Base-by-base conservation (phyloP, 305 asterid genomes). In the Fraxinus nigra region DNA sequence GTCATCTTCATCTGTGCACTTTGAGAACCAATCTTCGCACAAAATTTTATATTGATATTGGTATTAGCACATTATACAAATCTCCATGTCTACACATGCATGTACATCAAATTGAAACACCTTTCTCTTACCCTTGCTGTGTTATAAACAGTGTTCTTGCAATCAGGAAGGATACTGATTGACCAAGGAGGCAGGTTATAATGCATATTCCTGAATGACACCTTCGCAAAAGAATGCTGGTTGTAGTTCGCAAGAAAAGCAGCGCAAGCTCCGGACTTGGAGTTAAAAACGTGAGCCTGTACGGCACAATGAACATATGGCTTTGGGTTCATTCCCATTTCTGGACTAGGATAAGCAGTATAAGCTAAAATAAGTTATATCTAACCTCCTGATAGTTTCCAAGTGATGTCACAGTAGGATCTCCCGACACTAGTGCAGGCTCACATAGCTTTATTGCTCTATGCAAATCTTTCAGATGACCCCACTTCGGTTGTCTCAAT, bases 181-280 rank as follows among this genome's bases (percentile, higher is more conserved):
- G 99, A 96, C 99, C 99, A 96, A 20, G 99, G 99, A 70, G 99
- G 99, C 81, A 96, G 87, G 85, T 94, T 90, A 87, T 93, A 94
- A 82, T 94, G 98, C 90, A 83, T 83, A 70, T 89, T 91, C 16
- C 91, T 90, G 67, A 96, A 96, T 16, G 92, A 79, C 72, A 96
- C 97, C 78, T 87, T 94, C 13, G 98, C 97, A 84, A 89, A 94
- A 8, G 98, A 89, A 83, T 85, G 91, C 59, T 91, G 91, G 83
- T 94, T 82, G 75, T 94, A 91, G 85, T 96, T 96, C 72, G 98
- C 97, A 80, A 96, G 94, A 87, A 96, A 96, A 81, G 99, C 99
- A 84, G 99, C 98, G 86, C 99, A 96, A 74, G 75, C 38, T 69
- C 98, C 99, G 1, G 97, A 83, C 63, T 79, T 89, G 0, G 97